Conservation (phyloP, 1,284 basidiomycete species). For the Schizopora paradoxa region DNA sequence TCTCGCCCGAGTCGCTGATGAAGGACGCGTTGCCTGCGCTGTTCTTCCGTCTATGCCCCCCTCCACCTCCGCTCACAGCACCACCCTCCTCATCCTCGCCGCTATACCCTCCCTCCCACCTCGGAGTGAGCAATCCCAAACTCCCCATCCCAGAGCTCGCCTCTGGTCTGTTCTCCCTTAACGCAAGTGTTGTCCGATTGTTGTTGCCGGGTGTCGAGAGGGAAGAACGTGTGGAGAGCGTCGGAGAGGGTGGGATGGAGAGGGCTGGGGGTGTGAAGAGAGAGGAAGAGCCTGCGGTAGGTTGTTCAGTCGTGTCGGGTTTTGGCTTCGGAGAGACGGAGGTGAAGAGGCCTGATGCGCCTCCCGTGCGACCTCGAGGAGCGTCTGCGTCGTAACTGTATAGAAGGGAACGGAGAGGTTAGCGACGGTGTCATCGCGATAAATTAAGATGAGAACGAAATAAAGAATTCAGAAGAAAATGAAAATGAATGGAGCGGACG, state of each 20-base stretch:
- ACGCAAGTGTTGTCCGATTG: slow-evolving; percentile 48
- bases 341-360: slow-evolving; percentile 23
- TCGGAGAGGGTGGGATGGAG: slow-evolving; percentile 61
- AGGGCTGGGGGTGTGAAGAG: slow-evolving; percentile 23
- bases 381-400: background rate
- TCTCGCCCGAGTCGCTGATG: slow-evolving; percentile 1
- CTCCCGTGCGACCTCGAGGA: background rate
- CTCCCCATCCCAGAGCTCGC: slow-evolving; percentile 49
- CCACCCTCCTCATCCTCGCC: slow-evolving; percentile 38
- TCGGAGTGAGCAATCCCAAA: slow-evolving; percentile 48
- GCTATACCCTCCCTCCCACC: slow-evolving; percentile 26
- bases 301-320: background rate
- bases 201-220: slow-evolving; percentile 23
- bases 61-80: slow-evolving; percentile 30
- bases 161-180: slow-evolving; percentile 71
- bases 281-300: background rate
- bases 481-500: too few species aligned
- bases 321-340: slow-evolving; percentile 33
- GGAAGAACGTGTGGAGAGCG: slow-evolving; percentile 58
- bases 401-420: too few species aligned
- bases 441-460: too few species aligned
- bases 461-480: too few species aligned
- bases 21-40: slow-evolving; percentile 24
- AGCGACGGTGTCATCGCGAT: too few species aligned
- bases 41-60: slow-evolving; percentile 33